Base-by-base conservation (phyloP, 768 basidiomycete species). In the Lactifluus piperatus region DNA sequence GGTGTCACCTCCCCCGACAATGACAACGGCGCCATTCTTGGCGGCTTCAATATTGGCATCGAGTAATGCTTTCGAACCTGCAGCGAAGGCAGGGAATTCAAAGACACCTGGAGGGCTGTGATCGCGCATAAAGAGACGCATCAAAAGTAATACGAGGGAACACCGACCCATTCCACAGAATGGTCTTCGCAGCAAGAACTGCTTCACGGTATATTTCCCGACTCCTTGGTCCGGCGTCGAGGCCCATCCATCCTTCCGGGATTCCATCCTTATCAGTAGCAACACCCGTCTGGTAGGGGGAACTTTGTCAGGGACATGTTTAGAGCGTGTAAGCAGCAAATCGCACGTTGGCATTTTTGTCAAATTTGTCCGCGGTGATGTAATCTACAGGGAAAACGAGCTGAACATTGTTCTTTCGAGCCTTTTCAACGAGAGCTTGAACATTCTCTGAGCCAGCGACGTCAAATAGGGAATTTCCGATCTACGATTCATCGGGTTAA, bases 321-420 rank as follows among this genome's bases (percentile, higher is more conserved):
- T 26, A 7, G 20, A 22, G 39, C 29, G 27, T 43, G 30, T 53
- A 36, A 22, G 26, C 20, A 58, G 36, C 48, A 54, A n/a, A 7
- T 59, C 79, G 62, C 58, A 90, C 91, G 70, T 80, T 79, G 34
- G 97, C 94, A 64, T 95, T 81, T 75, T 94, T 94, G 75, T 84
- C 86, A 67, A 97, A 98, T 71, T 95, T 94, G 73, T 97, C 92
- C 34, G 87, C 95, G 18, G 85, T 97, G 67, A 98, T 75, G 73
- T 86, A 95, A 75, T 99, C 95, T 54, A 93, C 80, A 20, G 97
- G 95, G 79, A 98, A 93, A 56, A 97, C 91, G 58, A 98, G 75
- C 74, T 97, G 86, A 77, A 99, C 89, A 66, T 86, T 83, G 74
- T 94, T 92, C 71, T 79, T 77, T 77, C 90, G 86, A 44, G 95